These are phyloP conservation scores for Backusella mclennaniae DNA, from an alignment of 192 early-diverging fungal genomes.

Conservation along the genomic window DNA sequence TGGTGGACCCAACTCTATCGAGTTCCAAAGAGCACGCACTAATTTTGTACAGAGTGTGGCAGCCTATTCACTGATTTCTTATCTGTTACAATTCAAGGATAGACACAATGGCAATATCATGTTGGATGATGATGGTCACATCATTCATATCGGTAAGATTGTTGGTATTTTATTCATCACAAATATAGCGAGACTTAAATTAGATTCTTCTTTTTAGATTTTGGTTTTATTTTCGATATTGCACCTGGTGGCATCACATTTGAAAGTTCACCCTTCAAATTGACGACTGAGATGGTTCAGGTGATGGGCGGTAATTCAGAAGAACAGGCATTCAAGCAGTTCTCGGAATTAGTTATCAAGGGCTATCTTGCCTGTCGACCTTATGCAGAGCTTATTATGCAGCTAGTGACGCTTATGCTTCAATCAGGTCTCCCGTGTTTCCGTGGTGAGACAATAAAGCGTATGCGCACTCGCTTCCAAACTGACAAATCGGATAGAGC, in stretches of 20 bases:
- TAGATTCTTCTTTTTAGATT: conserved; percentile 57
- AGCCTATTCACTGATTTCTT: conserved; percentile 92
- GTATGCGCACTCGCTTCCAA: conserved; percentile 86
- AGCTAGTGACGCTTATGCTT: conserved; percentile 89
- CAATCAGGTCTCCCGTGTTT: conserved; percentile 97
- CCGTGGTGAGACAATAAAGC: conserved; percentile 89
- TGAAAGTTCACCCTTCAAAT: conserved; percentile 96
- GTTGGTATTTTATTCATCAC: not conserved
- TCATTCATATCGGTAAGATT: conserved; percentile 89
- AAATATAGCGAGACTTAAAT: not conserved
- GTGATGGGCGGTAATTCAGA: conserved; percentile 89
- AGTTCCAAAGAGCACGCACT: conserved; percentile 85
- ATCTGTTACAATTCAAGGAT: conserved; percentile 97
- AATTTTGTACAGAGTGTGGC: conserved; percentile 96
- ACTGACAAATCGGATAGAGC: conserved; percentile 82
- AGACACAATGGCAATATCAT: conserved; percentile 99
- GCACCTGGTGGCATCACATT: conserved; percentile 95
- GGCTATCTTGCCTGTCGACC: conserved; percentile 89
- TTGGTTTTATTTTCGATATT: conserved; percentile 98
- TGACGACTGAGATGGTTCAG: conserved; percentile 95
- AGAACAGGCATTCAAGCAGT: conserved; percentile 80
- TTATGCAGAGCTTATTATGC: conserved; percentile 88
- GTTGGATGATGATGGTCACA: conserved; percentile 94
- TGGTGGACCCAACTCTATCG: conserved; percentile 81
- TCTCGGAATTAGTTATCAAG: conserved; percentile 89